Evolutionary conservation across 257 asterid species (phyloP), one percentile per base, ranked within the genome.

Genomic region (Dorcoceras hygrometricum): DNA sequence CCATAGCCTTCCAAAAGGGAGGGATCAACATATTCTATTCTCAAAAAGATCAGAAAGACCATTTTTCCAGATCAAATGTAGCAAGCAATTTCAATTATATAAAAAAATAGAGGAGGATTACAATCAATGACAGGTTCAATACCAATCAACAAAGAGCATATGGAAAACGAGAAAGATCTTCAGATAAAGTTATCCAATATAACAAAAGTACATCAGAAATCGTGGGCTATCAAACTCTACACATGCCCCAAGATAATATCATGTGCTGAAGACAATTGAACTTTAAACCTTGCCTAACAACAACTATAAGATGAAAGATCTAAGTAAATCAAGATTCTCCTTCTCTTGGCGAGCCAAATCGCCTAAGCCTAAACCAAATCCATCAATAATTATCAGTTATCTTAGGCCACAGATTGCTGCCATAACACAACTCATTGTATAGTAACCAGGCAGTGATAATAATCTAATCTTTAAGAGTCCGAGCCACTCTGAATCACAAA

Each of bases 1-100:
- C 28, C 26, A 57, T 24, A 26, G 6, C 51, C 4, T 43, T 16
- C 51, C 51, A 43, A 43, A 34, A 36, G 12, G 54, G 28, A 68
- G 7, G 50, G 20, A 36, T 64, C 67, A 74, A 67, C 6, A 71
- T 36, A 34, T 36, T 28, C 29, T 56, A 51, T 29, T 31, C 12
- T 59, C 19, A 0, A 18, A n/a, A 25, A 53, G 3, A 62, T 54
- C 24, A 9, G 7, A 60, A 50, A 31, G 6, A 16, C 18, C 23
- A 18, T 34, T 25, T 48, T 22, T 62, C 61, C 10, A 26, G 6
- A 55, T 19, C 48, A 3, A 20, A n/a, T 32, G 24, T 20, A 29
- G 55, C 31, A 51, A 31, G 20, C 51, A 22, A 64, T 69, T n/a
- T 65, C 73, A 65, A 18, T 39, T 48, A 27, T 32, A 8, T 12